Evolutionary conservation across 1,284 basidiomycete genomes (phyloP), one percentile per base, ranked within the genome.

Genomic region (Rhodotorula sp.): DNA sequence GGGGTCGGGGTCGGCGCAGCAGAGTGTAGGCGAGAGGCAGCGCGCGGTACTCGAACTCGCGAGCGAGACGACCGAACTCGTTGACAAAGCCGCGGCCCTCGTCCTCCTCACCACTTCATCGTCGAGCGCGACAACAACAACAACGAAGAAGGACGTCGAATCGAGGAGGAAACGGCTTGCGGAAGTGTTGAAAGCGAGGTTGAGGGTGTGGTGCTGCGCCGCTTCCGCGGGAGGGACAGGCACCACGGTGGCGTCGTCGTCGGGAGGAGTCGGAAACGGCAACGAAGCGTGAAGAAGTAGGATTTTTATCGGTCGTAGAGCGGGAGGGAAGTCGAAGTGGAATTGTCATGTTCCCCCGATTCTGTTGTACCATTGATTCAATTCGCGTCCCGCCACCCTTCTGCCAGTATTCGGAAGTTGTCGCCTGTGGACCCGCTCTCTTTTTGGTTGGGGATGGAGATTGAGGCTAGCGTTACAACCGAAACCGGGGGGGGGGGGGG

Each of bases 31-130:
- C 26, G 54, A 56, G 54, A 26, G n/a, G 54, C 54, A 56, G 5
- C 49, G 70, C 46, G 65, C 70, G 46, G 52, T 71, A 21, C 34
- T 26, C 15, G 70, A 71, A 56, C 54, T 71, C 16, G 63, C 56
- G 31, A 54, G 56, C 15, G 70, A 71, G 23, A 5, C 56, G 0
- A 46, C 31, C 18, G 70, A 71, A 20, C 31, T 65, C 18, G 60
- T 68, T 10, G 70, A 71, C 59, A 71, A 71, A 60, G 70, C 70
- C 39, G 10, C 43, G 12, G 54, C 26, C 49, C 7, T n/a, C 49
- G 3, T 20, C 49, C 7, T 21, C 49, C 5, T 18, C 51, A 18
- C 4, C 20, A n/a, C n/a, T n/a, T 34, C 34, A 34, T 34, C 34
- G 8, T 43, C 39, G 39, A 43, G 39, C 39, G 39, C 39, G 39